phyloP scores from a whole-genome alignment of 331 rosid species.

The Quercus tomentella region DNA sequence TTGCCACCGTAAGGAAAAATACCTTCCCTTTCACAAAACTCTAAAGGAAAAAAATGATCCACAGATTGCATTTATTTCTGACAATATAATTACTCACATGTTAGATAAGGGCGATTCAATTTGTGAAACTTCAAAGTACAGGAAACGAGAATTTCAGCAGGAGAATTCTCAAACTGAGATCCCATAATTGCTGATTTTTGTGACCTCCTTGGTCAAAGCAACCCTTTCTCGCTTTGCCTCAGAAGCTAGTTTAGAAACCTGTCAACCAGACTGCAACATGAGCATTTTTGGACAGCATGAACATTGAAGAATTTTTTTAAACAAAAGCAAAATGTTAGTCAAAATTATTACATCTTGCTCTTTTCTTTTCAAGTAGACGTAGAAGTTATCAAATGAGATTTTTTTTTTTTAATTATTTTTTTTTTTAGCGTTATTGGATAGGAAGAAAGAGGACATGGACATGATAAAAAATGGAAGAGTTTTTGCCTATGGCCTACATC shows the following conservation, averaged over 20 bases:
- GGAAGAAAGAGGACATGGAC: neutral
- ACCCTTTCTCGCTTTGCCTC: constrained; percentile 72
- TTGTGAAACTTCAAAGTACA: constrained; percentile 5
- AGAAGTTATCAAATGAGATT: neutral
- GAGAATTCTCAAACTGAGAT: constrained; percentile 62
- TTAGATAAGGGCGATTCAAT: neutral
- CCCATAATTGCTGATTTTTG: constrained; percentile 82
- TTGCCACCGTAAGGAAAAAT: neutral
- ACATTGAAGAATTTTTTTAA: neutral
- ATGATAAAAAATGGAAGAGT: neutral
- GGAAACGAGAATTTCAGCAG: constrained; percentile 11
- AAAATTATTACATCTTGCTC: neutral
- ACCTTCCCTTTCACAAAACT: constrained; percentile 6
- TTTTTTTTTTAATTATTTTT: too few relatives aligned
- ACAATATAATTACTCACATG: neutral
- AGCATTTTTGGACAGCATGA: neutral
- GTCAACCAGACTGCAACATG: constrained; percentile 21
- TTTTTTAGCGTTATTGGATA: neutral
- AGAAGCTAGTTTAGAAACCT: constrained; percentile 72
- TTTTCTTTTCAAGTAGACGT: neutral
- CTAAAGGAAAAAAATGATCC: neutral
- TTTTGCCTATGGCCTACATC: neutral
- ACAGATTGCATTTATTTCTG: constrained; percentile 3
- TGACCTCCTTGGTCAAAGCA: constrained; percentile 60
- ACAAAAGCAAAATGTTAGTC: neutral